Base-by-base conservation (phyloP, 1,284 basidiomycete genomes). In the Ceratorhiza oryzae-sativae region DNA sequence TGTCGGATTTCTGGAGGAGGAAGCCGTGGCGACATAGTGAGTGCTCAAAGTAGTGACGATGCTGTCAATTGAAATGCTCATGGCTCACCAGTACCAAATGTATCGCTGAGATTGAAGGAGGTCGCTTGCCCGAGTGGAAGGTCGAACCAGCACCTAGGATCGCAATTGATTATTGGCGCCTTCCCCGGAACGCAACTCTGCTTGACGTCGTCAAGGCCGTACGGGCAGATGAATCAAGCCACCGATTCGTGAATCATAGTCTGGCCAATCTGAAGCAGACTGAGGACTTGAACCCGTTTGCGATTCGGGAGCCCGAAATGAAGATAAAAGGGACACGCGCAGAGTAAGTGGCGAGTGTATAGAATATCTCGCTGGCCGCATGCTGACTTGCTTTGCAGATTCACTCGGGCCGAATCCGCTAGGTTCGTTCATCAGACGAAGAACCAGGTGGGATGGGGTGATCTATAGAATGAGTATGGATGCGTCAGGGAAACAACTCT, bases 81-180 rank as follows among this genome's bases (percentile, higher is more conserved):
- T 84, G 73, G 89, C 89, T 77, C 75, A 86, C 79, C 12, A 92
- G 91, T 80, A 93, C 94, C 8, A 86, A 87, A 76, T 90, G 91
- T 79, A 94, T 97, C 75, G 78, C 87, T 58, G 94, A 98, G 73
- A 84, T 98, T 25, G 90, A 95, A 78, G 85, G 85, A 20, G 95
- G 95, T 13, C 87, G 86, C 53, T 84, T 98, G 63, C 95, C 96
- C 0, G 91, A 93, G 80, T 98, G 96, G 96, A 79, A 80, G 48
- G 81, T 86, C 76, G 82, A 83, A 75, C 87, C 91, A 13, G 95
- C 95, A 0, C 95, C 95, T 0, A 84, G 87, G 77, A 97, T 98
- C 79, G 92, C 95, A 18, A 94, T 93, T 76, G 93, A 96, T 79
- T 97, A 98, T 82, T 98, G 95, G 95, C 89, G 94, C 65, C 62